Evolutionary conservation across 2,329 filamentous ascomycete genomes (phyloP).

Genomic region (Exophiala phaeomuriformis): DNA sequence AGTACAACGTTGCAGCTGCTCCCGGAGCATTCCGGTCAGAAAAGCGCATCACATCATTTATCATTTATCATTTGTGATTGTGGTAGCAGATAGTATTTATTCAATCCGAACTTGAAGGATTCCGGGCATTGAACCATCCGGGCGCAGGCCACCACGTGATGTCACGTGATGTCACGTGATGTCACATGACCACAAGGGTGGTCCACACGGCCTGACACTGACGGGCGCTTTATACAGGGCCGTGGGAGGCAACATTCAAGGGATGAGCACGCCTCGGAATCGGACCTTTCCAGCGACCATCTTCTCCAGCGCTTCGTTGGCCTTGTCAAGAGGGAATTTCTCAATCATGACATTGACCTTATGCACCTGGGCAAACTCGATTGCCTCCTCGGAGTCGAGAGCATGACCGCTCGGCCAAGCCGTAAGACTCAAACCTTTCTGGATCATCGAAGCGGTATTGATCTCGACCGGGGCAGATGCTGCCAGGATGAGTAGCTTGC

Average conservation of each 20-base stretch:
- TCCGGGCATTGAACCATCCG: too few relatives aligned
- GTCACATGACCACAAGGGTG: not conserved
- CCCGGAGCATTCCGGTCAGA: too few relatives aligned
- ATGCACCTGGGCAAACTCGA: conserved; percentile 43
- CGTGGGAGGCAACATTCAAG: conserved; percentile 31
- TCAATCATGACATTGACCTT: conserved; percentile 48
- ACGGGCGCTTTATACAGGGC: too few relatives aligned
- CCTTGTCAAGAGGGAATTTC: conserved; percentile 47
- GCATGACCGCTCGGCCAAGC: conserved; percentile 50
- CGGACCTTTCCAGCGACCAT: conserved; percentile 46
- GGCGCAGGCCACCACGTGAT: too few relatives aligned
- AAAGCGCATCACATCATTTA: too few relatives aligned
- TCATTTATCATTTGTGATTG: too few relatives aligned
- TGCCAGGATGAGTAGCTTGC: conserved; percentile 34
- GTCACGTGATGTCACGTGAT: not conserved
- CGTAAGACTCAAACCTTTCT: conserved; percentile 43
- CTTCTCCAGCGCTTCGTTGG: conserved; percentile 44
- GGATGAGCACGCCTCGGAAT: conserved; percentile 45
- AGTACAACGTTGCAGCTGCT: too few relatives aligned
- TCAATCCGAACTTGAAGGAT: too few relatives aligned
- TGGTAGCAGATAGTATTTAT: too few relatives aligned
- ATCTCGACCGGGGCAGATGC: conserved; percentile 27
- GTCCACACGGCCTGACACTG: too few relatives aligned
- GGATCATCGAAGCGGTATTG: conserved; percentile 35
- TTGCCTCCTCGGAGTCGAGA: conserved; percentile 47